phyloP scores from a whole-genome alignment of 169 alveolate genomes.

The Ichthyophthirius multifiliis region DNA sequence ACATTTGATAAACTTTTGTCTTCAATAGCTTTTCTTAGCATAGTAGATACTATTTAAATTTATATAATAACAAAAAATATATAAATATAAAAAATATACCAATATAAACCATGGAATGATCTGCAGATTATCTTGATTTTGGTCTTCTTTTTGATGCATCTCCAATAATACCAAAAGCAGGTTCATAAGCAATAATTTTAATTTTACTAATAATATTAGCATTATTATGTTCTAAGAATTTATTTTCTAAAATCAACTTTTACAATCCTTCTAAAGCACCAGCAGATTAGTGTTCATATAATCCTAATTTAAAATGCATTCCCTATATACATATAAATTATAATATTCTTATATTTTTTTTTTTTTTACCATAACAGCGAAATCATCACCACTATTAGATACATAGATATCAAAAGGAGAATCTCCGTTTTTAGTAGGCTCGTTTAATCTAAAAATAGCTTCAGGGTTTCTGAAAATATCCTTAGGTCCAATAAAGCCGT shows the following conservation, averaged over 20 bases:
- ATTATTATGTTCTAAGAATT: constrained; percentile 18
- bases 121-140: constrained; percentile 81
- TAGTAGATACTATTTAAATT: constrained; percentile 45
- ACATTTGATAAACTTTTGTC: constrained; percentile 21
- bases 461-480: constrained; percentile 90
- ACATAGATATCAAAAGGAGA: constrained; percentile 76
- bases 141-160: constrained; percentile 88
- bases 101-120: constrained; percentile 83
- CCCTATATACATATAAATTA: constrained; percentile 44
- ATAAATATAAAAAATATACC: no score
- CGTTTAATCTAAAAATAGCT: constrained; percentile 61
- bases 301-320: constrained; percentile 90
- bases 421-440: constrained; percentile 36
- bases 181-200: constrained; percentile 67
- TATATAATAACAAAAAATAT: no score
- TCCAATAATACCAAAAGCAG: constrained; percentile 89
- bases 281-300: constrained; percentile 90
- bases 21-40: constrained; percentile 55
- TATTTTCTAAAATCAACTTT: constrained; percentile 40
- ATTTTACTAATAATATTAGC: constrained; percentile 49
- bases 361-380: constrained; percentile 71
- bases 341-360: no score
- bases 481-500: constrained; percentile 86
- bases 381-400: constrained; percentile 67
- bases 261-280: constrained; percentile 85